A percentile compares a stretch with the other conserved stretches of the same genome.
Conservation (phyloP, 257 asterid genomes). For the Solanum appendiculatum region DNA sequence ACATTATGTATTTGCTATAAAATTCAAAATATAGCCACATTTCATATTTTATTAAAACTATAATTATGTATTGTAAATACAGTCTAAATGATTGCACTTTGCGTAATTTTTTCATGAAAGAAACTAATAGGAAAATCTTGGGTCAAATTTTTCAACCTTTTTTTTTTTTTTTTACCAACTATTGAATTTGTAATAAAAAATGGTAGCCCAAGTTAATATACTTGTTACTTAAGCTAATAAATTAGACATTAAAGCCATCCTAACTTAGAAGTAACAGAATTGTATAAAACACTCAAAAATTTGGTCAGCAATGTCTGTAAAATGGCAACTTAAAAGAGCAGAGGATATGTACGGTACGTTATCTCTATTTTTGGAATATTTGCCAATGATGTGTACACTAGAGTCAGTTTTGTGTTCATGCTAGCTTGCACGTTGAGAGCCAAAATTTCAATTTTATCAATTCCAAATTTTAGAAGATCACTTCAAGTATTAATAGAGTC, state of each 20-base stretch:
- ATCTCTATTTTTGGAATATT: neutral
- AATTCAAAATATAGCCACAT: neutral
- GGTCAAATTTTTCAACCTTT: neutral
- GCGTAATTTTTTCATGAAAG: neutral
- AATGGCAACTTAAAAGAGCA: neutral
- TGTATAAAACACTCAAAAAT: neutral
- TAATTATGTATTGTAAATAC: neutral
- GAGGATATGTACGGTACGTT: neutral
- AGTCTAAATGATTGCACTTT: neutral
- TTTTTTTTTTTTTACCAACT: neutral
- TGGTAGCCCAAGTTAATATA: neutral
- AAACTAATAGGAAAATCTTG: neutral
- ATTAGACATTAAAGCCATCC: neutral
- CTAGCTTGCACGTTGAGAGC: neutral
- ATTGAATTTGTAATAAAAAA: neutral
- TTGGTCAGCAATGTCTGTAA: neutral
- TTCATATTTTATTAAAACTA: neutral
- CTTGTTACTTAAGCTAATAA: neutral
- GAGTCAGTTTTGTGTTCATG: neutral
- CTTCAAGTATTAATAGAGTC: too few species aligned
- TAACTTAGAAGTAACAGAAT: neutral
- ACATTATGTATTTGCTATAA: neutral
- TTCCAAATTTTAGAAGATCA: too few species aligned
- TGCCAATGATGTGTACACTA: neutral
- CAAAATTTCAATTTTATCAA: too few species aligned